Percentiles rank a stretch among this genome's conserved stretches.
These are phyloP conservation scores for Dendryphion nanum DNA, from an alignment of 2,329 filamentous ascomycete genomes.

Conservation along the genomic window DNA sequence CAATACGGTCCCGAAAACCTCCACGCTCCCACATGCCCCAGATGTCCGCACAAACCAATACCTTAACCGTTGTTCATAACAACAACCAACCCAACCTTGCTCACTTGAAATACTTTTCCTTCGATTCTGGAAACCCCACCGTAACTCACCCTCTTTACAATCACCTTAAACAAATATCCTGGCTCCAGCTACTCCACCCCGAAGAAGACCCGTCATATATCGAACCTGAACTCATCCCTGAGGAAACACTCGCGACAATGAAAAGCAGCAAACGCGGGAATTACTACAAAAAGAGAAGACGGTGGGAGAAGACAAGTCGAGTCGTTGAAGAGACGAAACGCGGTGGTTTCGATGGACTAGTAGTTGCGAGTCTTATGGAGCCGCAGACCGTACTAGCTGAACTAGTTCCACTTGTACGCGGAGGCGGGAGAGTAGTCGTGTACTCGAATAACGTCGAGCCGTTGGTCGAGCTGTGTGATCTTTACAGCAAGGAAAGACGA, in stretches of 20 bases:
- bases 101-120: slow-evolving; percentile 86
- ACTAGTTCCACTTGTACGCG: slow-evolving; percentile 74
- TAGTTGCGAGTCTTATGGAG: slow-evolving; percentile 81
- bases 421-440: slow-evolving; percentile 80
- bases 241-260: slow-evolving; percentile 64
- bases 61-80: slow-evolving; percentile 75
- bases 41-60: slow-evolving; percentile 69
- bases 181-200: slow-evolving; percentile 86
- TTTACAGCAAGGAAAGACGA: slow-evolving; percentile 77
- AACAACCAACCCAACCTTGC: slow-evolving; percentile 86
- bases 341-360: slow-evolving; percentile 79
- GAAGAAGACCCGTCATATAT: slow-evolving; percentile 72
- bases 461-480: slow-evolving; percentile 73
- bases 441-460: slow-evolving; percentile 82
- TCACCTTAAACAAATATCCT: slow-evolving; percentile 80
- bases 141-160: slow-evolving; percentile 74
- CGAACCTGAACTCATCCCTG: slow-evolving; percentile 59
- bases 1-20: slow-evolving; percentile 22
- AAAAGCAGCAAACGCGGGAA: slow-evolving; percentile 81
- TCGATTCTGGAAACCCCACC: slow-evolving; percentile 64
- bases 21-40: slow-evolving; percentile 45
- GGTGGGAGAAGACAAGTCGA: slow-evolving; percentile 71
- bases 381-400: slow-evolving; percentile 72
- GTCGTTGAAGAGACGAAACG: slow-evolving; percentile 72
- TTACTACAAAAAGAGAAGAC: slow-evolving; percentile 83